Percentiles rank a stretch among this genome's conserved stretches.
Conservation (phyloP, 129 eudicot genomes). For the Calendula officinalis region DNA sequence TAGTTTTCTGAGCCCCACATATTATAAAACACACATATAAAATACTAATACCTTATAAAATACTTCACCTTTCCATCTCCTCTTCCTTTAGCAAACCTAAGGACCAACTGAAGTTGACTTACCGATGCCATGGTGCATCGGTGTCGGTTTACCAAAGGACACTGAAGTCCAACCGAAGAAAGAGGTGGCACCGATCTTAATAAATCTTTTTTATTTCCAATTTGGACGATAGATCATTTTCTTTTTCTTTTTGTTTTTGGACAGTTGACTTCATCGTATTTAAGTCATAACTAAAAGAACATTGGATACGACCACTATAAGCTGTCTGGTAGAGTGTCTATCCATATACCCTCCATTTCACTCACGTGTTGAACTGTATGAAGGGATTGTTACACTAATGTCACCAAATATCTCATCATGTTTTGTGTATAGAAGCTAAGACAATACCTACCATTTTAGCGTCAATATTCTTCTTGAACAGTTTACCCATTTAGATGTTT, state of each 20-base stretch:
- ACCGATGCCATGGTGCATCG: no score
- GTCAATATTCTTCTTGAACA: conserved; percentile 1
- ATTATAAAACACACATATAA: no score
- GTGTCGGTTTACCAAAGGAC: no score
- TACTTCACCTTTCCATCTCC: no score
- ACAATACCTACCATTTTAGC: conserved; percentile 5
- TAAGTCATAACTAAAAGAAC: neutral
- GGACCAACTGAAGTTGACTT: no score
- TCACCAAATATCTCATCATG: conserved; percentile 18
- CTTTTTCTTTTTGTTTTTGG: neutral
- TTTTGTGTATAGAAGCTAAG: neutral
- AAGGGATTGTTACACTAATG: conserved; percentile 17
- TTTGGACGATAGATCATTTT: neutral
- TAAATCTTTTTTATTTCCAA: neutral
- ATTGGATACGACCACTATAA: neutral
- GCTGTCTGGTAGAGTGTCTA: neutral
- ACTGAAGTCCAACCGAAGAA: no score
- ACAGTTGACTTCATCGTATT: neutral
- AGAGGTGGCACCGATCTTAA: no score
- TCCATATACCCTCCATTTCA: neutral
- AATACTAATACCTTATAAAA: no score
- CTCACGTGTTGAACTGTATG: conserved; percentile 18
- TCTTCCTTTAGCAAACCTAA: no score
- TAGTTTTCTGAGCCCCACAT: no score
- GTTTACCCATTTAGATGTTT: neutral